phyloP scores from a whole-genome alignment of 345 rosid genomes.

The Gossypium ekmanianum region DNA sequence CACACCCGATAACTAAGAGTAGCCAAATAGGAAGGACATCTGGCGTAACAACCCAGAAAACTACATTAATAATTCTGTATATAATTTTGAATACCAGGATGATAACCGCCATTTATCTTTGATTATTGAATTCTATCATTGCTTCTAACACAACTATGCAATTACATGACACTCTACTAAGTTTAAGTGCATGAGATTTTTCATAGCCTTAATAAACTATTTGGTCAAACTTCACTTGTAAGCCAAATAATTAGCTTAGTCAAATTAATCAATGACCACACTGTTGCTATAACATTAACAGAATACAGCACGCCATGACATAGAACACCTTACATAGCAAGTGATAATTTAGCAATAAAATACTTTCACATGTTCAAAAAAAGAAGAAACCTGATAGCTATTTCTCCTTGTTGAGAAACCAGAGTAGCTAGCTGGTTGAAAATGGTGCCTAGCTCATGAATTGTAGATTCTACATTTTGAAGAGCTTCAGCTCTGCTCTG shows the following conservation, averaged over 20 bases:
- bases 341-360: neutral
- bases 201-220: neutral
- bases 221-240: neutral
- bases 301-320: neutral
- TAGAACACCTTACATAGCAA: neutral
- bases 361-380: neutral
- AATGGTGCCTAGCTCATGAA: conserved; percentile 14
- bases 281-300: neutral
- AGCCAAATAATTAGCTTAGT: neutral
- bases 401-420: conserved; percentile 16
- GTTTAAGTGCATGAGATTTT: neutral
- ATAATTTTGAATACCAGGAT: neutral
- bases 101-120: neutral
- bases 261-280: neutral
- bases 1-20: neutral
- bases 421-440: conserved; percentile 9
- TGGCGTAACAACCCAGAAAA: neutral
- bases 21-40: neutral
- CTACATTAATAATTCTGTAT: neutral
- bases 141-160: neutral
- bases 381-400: conserved; percentile 9
- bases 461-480: conserved; percentile 12
- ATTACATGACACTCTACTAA: neutral
- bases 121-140: neutral
- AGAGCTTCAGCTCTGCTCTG: conserved; percentile 13